Base-by-base conservation (phyloP, 2,329 filamentous ascomycete species). In the Alternaria triticina region DNA sequence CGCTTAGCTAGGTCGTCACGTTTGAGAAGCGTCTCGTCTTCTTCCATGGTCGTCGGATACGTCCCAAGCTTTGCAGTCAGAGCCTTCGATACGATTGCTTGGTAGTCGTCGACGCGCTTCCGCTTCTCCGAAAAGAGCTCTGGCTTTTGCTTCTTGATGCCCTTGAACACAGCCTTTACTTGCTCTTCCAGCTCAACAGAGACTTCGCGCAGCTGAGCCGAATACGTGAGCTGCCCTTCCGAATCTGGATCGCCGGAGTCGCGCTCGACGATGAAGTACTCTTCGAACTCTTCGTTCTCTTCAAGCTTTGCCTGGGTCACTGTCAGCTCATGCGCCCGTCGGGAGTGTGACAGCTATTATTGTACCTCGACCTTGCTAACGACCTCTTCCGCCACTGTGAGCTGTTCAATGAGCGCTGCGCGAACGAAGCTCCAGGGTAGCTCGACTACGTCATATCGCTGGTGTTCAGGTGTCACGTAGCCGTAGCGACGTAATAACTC, bases 401-500 rank as follows among this genome's bases (percentile, higher is more conserved):
- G 59, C 11, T 65, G 52, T 2, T 54, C 22, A 0, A 50, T 49
- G 8, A 73, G 33, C 4, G 62, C 64, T 30, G 60, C 46, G 27
- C 56, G 59, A n/a, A 72, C 61, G 27, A 62, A 49, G 13, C 13
- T 61, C 62, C 71, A 71, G 2, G 66, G 17, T 1, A 73, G 47
- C 22, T 73, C 71, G 1, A 62, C 68, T 13, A 72, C 63, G 43
- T 73, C 70, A 5, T 73, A 73, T 13, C 70, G 62, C 8, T 33
- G 59, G 20, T 73, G 69, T 45, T 69, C 70, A 28, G 65, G 60
- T 13, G 71, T 73, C 9, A 69, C 63, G 12, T 73, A 73, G 2
- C 71, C 71, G 25, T 73, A 73, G 25, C 71, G 61, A 17, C 71
- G 59, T 11, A 73, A 62, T 5, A 73, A 61, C 23, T 73, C 71